Evolutionary conservation across 176 grass and related monocot genomes (phyloP).

Genomic region (Elaeis guineensis): DNA sequence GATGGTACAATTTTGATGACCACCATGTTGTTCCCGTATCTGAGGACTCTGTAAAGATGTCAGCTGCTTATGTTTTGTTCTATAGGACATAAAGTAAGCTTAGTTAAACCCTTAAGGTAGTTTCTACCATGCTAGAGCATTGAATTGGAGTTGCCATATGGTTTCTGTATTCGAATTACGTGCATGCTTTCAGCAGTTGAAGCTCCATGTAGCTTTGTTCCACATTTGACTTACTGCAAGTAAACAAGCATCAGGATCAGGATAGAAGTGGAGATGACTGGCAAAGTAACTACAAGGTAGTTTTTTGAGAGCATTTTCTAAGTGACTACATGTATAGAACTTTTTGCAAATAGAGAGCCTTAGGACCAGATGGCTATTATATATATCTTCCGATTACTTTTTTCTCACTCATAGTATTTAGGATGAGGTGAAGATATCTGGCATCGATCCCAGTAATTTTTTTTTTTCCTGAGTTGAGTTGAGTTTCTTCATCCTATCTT

Average conservation of each 20-base stretch:
- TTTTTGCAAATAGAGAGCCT: neutral
- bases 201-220: too few species aligned
- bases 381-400: neutral
- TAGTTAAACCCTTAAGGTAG: neutral
- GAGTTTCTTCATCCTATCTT: neutral
- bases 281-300: neutral
- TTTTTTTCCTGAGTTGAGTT: neutral
- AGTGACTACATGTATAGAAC: neutral
- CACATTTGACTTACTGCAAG: neutral
- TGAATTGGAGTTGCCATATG: neutral
- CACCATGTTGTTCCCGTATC: constrained; percentile 46
- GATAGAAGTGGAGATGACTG: neutral
- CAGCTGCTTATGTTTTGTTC: constrained; percentile 86
- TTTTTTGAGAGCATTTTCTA: neutral
- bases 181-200: too few species aligned
- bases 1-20: constrained; percentile 87
- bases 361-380: neutral
- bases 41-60: constrained; percentile 64
- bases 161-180: neutral
- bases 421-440: neutral
- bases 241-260: neutral
- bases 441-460: neutral
- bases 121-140: neutral
- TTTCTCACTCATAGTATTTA: neutral
- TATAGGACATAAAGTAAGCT: constrained; percentile 25